phyloP scores from a whole-genome alignment of 768 basidiomycete species.

The Hysterangium stoloniferum region DNA sequence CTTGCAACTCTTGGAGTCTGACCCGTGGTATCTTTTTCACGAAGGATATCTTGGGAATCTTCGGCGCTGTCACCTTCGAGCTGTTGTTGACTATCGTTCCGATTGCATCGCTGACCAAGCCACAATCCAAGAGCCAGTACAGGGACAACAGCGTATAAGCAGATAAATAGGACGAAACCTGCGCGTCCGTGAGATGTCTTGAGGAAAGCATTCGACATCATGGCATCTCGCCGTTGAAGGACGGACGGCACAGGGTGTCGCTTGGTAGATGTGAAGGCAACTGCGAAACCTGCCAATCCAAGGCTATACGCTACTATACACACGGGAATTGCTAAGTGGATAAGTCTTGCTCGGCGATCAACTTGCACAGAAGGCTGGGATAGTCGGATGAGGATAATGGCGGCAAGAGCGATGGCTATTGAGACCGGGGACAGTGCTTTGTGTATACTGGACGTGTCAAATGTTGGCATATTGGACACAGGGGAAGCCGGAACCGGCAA shows the following conservation, averaged over 20 bases:
- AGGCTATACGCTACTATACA: constrained; percentile 44
- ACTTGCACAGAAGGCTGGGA: constrained; percentile 27
- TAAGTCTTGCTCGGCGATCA: constrained; percentile 21
- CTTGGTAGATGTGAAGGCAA: constrained; percentile 52
- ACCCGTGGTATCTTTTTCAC: constrained; percentile 1
- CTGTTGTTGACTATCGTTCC: neutral
- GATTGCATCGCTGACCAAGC: neutral
- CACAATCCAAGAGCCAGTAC: constrained; percentile 6
- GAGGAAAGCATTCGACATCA: constrained; percentile 29
- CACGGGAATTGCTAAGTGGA: constrained; percentile 32
- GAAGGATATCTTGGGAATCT: neutral
- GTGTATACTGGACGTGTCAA: constrained; percentile 38
- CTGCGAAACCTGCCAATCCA: constrained; percentile 55
- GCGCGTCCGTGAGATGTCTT: constrained; percentile 57
- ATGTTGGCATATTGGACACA: constrained; percentile 17
- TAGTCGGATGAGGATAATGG: constrained; percentile 35
- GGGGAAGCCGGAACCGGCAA: neutral
- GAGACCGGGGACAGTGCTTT: constrained; percentile 42
- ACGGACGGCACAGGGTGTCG: constrained; percentile 16
- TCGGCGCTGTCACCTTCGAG: neutral
- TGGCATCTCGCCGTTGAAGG: constrained; percentile 25
- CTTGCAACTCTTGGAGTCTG: neutral
- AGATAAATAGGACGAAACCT: constrained; percentile 56
- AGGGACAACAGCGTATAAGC: constrained; percentile 38
- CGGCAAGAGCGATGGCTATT: constrained; percentile 36